Conservation (phyloP, 192 early-diverging fungal species). For the Gryganskiella cystojenkinii region DNA sequence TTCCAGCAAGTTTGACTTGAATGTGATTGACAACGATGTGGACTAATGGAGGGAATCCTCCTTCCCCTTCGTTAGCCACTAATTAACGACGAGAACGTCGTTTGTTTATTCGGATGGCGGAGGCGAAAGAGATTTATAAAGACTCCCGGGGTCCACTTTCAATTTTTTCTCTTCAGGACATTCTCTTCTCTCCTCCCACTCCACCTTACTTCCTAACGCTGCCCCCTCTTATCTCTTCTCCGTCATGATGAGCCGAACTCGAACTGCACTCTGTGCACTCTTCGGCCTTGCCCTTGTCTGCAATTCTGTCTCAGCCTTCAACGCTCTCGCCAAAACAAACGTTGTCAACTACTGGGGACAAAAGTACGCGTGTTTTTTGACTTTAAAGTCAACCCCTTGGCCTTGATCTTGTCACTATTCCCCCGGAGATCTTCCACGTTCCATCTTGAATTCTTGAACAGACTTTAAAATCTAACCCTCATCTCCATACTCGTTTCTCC, state of each 20-base stretch:
- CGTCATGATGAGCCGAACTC: neutral
- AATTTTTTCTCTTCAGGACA: slow-evolving; percentile 2
- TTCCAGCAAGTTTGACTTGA: no score
- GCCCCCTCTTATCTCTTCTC: neutral
- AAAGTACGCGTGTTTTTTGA: neutral
- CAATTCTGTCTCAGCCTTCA: neutral
- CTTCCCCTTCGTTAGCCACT: no score
- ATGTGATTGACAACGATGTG: no score
- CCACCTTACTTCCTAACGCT: neutral
- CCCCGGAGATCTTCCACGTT: neutral
- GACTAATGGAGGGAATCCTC: no score
- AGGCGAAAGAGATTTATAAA: no score
- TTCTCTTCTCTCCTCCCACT: neutral
- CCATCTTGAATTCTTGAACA: neutral
- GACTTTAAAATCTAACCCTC: neutral
- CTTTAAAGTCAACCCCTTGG: no score
- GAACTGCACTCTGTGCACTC: neutral
- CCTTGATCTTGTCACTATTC: neutral
- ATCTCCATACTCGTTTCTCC: neutral
- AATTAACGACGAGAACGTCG: no score
- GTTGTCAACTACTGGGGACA: slow-evolving; percentile 11
- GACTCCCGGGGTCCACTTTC: neutral
- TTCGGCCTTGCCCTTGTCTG: neutral
- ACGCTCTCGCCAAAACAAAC: neutral
- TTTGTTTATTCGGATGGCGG: no score